Base-by-base conservation (phyloP, 352 stramenopile species). In the Thalassiosira hispida region DNA sequence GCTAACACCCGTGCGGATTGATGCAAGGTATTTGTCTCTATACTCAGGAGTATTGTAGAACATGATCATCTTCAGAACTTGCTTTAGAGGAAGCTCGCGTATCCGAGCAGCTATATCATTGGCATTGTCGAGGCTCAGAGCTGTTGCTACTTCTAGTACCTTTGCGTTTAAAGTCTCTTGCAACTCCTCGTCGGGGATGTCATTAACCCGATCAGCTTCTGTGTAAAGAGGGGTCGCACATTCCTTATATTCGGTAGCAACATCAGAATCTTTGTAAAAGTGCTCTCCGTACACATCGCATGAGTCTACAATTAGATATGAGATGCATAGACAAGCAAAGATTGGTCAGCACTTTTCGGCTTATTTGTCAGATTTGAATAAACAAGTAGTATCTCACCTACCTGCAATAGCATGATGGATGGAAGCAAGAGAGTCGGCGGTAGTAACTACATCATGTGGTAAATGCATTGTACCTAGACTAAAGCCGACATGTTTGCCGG, bases 41-140 rank as follows among this genome's bases (percentile, higher is more conserved):
- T 64, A 64, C 33, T 64, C 56, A 8, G 56, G 56, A 6, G 56
- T 64, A 38, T 64, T 64, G 31, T 20, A 33, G 33, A 33, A 64
- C 2, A 31, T 16, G 29, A 64, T 31, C 16, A 52, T 31, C 31
- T 64, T 18, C n/a, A 51, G 31, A n/a, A 51, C n/a, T 4, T 33
- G n/a, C 1, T 20, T 33, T 6, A 64, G 18, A 1, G 56, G 31
- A 18, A 64, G 31, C 6, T 5, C 6, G 29, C 47, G 56, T 12
- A 64, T 51, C 29, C 47, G 47, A 20, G 47, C 0, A 20, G 18
- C n/a, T 51, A 51, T 38, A 12, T 20, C 56, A 29, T 51, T 1
- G 4, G 56, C 6, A 6, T 49, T 38, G 16, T 64, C 56, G 16
- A 6, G 16, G 14, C 18, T 9, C n/a, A 33, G 8, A 12, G 29